A percentile compares a stretch with the other conserved stretches of the same genome.
Conservation (phyloP, 805 yeast genomes). For the Wickerhamia fluorescens region DNA sequence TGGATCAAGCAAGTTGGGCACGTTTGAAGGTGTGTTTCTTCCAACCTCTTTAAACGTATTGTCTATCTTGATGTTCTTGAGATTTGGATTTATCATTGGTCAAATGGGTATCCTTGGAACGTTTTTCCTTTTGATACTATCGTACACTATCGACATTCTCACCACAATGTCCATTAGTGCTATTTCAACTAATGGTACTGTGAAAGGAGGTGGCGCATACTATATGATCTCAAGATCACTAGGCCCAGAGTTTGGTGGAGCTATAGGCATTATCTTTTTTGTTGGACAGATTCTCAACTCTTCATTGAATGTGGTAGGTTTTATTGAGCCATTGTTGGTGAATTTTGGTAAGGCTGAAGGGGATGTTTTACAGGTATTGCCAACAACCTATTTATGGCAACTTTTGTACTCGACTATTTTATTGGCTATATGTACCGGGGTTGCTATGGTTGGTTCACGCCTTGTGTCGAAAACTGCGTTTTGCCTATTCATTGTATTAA, state of each 20-base stretch:
- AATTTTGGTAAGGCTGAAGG: slow-evolving; percentile 67
- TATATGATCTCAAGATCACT: slow-evolving; percentile 92
- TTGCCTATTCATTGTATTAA: slow-evolving; percentile 57
- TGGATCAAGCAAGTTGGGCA: slow-evolving; percentile 49
- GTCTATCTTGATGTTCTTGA: slow-evolving; percentile 87
- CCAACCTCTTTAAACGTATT: slow-evolving; percentile 92
- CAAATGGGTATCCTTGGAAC: slow-evolving; percentile 89
- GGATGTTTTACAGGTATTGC: slow-evolving; percentile 48
- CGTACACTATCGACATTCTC: slow-evolving; percentile 73
- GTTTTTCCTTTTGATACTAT: slow-evolving; percentile 54
- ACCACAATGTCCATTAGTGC: slow-evolving; percentile 92
- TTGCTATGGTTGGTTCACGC: slow-evolving; percentile 75
- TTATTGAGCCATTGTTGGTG: slow-evolving; percentile 80
- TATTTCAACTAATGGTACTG: slow-evolving; percentile 95
- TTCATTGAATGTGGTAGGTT: slow-evolving; percentile 92
- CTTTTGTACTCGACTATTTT: slow-evolving; percentile 66
- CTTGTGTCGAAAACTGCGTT: slow-evolving; percentile 80
- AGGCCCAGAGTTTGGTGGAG: slow-evolving; percentile 98
- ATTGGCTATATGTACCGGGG: slow-evolving; percentile 61
- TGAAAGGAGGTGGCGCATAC: slow-evolving; percentile 97
- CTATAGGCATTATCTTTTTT: slow-evolving; percentile 90
- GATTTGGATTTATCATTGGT: slow-evolving; percentile 93
- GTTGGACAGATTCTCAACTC: slow-evolving; percentile 90
- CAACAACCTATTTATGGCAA: slow-evolving; percentile 63
- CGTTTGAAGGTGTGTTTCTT: slow-evolving; percentile 83